phyloP scores from a whole-genome alignment of 257 asterid genomes.

The Solanum megistacrolobum region DNA sequence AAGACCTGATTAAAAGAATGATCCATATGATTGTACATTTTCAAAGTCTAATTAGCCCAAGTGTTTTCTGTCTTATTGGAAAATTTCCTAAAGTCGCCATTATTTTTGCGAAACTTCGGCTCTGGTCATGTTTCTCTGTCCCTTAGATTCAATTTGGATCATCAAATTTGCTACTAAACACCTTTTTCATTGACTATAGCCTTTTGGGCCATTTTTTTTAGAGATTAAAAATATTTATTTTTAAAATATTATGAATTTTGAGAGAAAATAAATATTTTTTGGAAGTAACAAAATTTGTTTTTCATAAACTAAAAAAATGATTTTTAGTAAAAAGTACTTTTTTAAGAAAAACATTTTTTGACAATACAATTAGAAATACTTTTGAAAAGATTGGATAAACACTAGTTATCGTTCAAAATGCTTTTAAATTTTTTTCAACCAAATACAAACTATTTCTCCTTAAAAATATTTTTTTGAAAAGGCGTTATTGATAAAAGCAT shows the following conservation, averaged over 20 bases:
- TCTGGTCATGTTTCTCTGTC: neutral
- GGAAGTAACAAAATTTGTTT: neutral
- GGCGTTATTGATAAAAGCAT: neutral
- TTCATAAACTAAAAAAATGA: neutral
- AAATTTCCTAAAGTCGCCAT: neutral
- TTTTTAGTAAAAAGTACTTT: neutral
- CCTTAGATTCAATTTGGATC: neutral
- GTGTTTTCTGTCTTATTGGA: neutral
- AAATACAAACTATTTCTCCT: neutral
- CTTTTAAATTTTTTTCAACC: neutral
- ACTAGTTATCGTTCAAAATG: neutral
- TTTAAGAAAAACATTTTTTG: neutral
- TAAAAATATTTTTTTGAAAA: neutral
- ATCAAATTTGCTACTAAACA: neutral
- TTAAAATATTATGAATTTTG: neutral
- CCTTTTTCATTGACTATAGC: neutral
- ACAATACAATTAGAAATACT: neutral
- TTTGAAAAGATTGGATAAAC: neutral
- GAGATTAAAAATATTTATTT: neutral
- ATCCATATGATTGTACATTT: neutral
- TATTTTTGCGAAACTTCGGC: neutral
- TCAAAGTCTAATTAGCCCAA: neutral
- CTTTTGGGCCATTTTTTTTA: neutral
- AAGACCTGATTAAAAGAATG: neutral
- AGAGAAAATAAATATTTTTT: neutral